These are phyloP conservation scores for Penicillium aurantiogriseum DNA, from an alignment of 2,329 filamentous ascomycete genomes.

Conservation along the genomic window DNA sequence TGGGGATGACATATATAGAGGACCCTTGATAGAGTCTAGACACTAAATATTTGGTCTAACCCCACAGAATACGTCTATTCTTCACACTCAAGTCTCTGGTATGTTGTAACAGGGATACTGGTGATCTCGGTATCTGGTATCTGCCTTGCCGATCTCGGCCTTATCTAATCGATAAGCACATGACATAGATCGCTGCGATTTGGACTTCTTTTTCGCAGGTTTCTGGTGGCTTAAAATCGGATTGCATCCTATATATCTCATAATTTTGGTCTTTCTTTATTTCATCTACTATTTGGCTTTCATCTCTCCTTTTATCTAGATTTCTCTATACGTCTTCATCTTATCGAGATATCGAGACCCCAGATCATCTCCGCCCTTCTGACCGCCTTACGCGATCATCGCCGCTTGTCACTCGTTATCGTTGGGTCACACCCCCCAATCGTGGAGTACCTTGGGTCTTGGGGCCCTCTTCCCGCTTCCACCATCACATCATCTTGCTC, in stretches of 20 bases:
- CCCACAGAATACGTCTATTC: background rate
- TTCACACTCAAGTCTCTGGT: background rate
- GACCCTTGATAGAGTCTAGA: background rate
- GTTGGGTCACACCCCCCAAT: constrained; percentile 28
- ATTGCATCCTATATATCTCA: background rate
- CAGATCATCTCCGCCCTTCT: constrained; percentile 29
- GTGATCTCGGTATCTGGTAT: background rate
- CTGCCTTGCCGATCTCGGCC: constrained; percentile 19
- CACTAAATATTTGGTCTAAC: background rate
- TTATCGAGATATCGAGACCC: constrained; percentile 5
- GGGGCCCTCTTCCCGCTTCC: constrained; percentile 14
- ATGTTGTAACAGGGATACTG: background rate
- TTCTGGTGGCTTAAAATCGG: background rate
- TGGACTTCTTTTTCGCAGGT: constrained; percentile 7
- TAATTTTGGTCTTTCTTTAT: background rate
- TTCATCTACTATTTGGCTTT: background rate
- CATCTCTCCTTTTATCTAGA: background rate
- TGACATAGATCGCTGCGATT: constrained; percentile 14
- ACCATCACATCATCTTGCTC: constrained; percentile 33
- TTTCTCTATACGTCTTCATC: background rate
- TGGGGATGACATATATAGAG: background rate
- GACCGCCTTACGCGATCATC: constrained; percentile 33
- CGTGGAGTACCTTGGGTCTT: constrained; percentile 28
- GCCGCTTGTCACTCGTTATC: constrained; percentile 33
- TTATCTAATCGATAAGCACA: constrained; percentile 27